Evolutionary conservation across 148 eudicot species (phyloP).

Genomic region (Chenopodium berlandieri): DNA sequence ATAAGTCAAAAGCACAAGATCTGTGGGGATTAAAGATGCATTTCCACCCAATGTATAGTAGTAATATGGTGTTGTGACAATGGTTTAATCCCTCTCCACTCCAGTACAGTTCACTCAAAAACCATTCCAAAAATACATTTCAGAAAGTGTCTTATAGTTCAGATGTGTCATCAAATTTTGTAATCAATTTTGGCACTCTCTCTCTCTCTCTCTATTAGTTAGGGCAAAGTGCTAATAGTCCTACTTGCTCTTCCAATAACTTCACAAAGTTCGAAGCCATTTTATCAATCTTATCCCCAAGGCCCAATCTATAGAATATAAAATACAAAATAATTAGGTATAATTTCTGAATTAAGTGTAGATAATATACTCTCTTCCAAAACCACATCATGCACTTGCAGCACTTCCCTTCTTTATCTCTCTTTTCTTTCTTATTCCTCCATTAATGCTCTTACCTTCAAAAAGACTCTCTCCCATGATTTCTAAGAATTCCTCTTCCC

Average conservation of each 20-base stretch:
- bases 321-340: neutral
- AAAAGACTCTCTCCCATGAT: neutral
- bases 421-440: neutral
- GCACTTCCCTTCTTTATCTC: neutral
- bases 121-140: neutral
- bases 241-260: neutral
- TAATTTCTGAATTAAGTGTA: neutral
- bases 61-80: neutral
- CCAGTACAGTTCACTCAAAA: neutral
- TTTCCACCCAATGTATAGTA: neutral
- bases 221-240: no score
- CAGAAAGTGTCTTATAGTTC: neutral
- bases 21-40: neutral
- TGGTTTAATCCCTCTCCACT: neutral
- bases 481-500: neutral
- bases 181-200: neutral
- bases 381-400: neutral
- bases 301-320: no score
- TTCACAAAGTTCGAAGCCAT: neutral
- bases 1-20: neutral
- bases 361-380: neutral
- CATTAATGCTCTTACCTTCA: neutral
- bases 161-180: no score
- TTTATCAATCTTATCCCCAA: neutral
- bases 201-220: no score